phyloP scores from a whole-genome alignment of 2,329 filamentous ascomycete species.

The Clonostachys chloroleuca region DNA sequence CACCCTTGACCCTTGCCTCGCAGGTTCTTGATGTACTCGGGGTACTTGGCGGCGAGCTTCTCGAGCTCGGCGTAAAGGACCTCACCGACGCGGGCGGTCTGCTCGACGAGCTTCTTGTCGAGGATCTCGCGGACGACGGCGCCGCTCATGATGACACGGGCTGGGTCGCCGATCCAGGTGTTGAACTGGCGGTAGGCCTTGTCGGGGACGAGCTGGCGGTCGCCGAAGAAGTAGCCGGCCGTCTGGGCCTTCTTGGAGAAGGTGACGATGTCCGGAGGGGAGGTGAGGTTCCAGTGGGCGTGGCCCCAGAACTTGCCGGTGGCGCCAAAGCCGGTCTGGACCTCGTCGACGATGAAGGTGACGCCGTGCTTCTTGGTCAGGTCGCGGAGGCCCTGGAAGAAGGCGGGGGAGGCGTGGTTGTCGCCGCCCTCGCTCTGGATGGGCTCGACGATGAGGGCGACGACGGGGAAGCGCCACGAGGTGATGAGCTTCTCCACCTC shows the following conservation, averaged over 20 bases:
- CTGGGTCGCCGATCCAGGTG: constrained; percentile 83
- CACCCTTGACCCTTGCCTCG: constrained; percentile 71
- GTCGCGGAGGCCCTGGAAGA: constrained; percentile 72
- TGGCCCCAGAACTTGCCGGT: constrained; percentile 87
- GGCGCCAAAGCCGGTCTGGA: constrained; percentile 78
- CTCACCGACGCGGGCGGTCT: constrained; percentile 61
- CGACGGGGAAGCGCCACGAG: constrained; percentile 63
- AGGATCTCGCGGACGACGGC: constrained; percentile 74
- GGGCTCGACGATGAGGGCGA: constrained; percentile 72
- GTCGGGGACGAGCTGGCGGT: constrained; percentile 68
- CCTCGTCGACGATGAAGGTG: constrained; percentile 78
- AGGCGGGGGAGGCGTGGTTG: constrained; percentile 74
- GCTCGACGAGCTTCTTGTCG: constrained; percentile 60
- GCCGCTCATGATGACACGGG: constrained; percentile 71
- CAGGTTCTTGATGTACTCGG: constrained; percentile 68
- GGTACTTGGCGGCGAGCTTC: constrained; percentile 59
- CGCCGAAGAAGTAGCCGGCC: constrained; percentile 77
- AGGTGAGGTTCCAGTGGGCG: constrained; percentile 72
- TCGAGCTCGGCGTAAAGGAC: constrained; percentile 65
- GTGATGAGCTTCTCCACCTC: constrained; percentile 70
- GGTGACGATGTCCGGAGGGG: constrained; percentile 80
- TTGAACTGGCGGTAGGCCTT: constrained; percentile 85
- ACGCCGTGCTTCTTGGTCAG: constrained; percentile 67
- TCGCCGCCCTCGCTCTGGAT: constrained; percentile 82
- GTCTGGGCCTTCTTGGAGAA: constrained; percentile 87